Conservation (phyloP, 108 stramenopile genomes). For the Cyclotella atomus region DNA sequence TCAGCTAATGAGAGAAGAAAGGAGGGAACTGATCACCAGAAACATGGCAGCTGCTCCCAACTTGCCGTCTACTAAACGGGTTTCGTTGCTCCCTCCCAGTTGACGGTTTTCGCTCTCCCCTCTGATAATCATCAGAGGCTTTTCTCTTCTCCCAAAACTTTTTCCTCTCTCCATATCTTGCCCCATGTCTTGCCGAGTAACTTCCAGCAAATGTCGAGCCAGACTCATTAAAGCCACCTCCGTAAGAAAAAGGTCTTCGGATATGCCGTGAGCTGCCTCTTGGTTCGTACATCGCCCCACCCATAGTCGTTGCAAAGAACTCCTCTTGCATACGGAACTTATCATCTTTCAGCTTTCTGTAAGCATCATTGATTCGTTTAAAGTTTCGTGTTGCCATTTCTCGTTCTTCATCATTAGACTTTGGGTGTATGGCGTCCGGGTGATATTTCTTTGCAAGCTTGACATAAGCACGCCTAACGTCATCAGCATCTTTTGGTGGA, state of each 20-base stretch:
- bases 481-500: constrained; percentile 61
- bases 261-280: constrained; percentile 22
- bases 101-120: background rate
- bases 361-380: constrained; percentile 78
- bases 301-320: constrained; percentile 32
- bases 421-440: constrained; percentile 66
- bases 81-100: constrained; percentile 7
- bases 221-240: constrained; percentile 18
- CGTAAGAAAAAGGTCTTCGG: constrained; percentile 26
- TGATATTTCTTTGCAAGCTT: constrained; percentile 76
- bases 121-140: background rate
- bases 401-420: constrained; percentile 62
- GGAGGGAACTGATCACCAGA: constrained; percentile 36
- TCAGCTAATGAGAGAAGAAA: constrained; percentile 34
- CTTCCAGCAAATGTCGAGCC: constrained; percentile 17
- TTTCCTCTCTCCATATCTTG: background rate
- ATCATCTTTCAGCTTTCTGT: constrained; percentile 58
- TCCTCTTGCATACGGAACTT: constrained; percentile 9
- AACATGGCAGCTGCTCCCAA: constrained; percentile 33
- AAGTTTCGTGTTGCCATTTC: constrained; percentile 66
- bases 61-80: constrained; percentile 31
- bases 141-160: constrained; percentile 3
- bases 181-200: constrained; percentile 33
- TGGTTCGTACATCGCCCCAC: constrained; percentile 34
- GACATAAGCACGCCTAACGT: constrained; percentile 74